A percentile compares a stretch with the other conserved stretches of the same genome.
Evolutionary conservation across 176 grass and related monocot species (phyloP).

Genomic region (Ananas comosus): DNA sequence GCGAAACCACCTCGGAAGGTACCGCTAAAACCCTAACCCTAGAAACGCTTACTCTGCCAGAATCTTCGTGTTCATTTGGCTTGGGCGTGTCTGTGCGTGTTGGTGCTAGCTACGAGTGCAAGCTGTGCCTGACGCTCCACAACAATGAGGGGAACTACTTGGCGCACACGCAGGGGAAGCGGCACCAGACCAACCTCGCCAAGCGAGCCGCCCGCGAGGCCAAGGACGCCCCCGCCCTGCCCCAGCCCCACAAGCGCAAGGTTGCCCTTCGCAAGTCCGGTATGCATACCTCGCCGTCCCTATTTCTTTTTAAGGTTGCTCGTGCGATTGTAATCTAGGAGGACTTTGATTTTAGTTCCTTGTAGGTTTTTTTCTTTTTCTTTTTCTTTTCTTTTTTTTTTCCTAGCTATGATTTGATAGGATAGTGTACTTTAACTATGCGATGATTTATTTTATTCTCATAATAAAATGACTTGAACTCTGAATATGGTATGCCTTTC

Average conservation of each 20-base stretch:
- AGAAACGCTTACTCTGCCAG: background rate
- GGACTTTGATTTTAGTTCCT: too few species aligned
- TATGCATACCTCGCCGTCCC: background rate
- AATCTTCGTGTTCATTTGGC: too few species aligned
- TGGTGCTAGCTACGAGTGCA: constrained; percentile 72
- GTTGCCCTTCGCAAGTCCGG: constrained; percentile 70
- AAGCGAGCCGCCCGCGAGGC: constrained; percentile 90
- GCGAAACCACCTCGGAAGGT: constrained; percentile 98
- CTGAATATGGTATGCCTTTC: too few species aligned
- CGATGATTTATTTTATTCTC: too few species aligned
- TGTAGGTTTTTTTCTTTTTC: too few species aligned
- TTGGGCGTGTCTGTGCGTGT: background rate
- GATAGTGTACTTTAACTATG: too few species aligned
- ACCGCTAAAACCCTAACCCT: constrained; percentile 6
- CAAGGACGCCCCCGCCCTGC: constrained; percentile 83
- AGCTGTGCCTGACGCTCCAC: constrained; percentile 87
- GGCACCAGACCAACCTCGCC: constrained; percentile 95
- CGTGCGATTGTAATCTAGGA: background rate
- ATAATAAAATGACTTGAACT: too few species aligned
- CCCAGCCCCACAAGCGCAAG: constrained; percentile 95
- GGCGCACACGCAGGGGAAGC: constrained; percentile 93
- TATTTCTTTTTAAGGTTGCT: background rate
- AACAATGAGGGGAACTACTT: constrained; percentile 99
- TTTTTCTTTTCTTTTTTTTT: too few species aligned
- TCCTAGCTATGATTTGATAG: too few species aligned